These are phyloP conservation scores for Pyrenopolyporus hunteri DNA, from an alignment of 495 filamentous ascomycete genomes.

Conservation along the genomic window DNA sequence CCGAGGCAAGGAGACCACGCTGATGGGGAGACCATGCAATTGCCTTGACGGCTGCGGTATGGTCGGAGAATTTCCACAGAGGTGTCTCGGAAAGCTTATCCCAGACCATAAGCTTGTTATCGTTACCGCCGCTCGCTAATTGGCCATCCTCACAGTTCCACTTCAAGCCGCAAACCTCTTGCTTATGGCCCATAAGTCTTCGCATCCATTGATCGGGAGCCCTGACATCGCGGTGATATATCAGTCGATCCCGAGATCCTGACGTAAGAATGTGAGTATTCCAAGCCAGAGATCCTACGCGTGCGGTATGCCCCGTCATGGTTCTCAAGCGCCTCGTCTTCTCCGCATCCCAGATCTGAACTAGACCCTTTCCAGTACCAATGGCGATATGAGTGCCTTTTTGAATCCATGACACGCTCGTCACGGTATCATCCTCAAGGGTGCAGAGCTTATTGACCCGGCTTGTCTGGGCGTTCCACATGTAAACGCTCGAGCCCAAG, in stretches of 20 bases:
- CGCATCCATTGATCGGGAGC: slow-evolving; percentile 88
- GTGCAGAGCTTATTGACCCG: slow-evolving; percentile 92
- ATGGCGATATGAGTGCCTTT: slow-evolving; percentile 93
- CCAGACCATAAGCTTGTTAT: slow-evolving; percentile 99
- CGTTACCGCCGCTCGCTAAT: slow-evolving; percentile 94
- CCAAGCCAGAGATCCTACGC: slow-evolving; percentile 93
- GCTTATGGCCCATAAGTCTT: slow-evolving; percentile 91
- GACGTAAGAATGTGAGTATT: slow-evolving; percentile 97
- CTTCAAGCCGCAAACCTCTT: slow-evolving; percentile 96
- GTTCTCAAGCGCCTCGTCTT: slow-evolving; percentile 82
- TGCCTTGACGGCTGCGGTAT: slow-evolving; percentile 94
- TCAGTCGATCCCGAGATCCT: slow-evolving; percentile 88
- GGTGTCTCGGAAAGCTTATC: slow-evolving; percentile 88
- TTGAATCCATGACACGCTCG: slow-evolving; percentile 97
- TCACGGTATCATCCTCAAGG: slow-evolving; percentile 89
- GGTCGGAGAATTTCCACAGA: slow-evolving; percentile 88
- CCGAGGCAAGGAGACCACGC: slow-evolving; percentile 88
- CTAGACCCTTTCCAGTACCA: slow-evolving; percentile 88
- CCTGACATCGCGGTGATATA: slow-evolving; percentile 94
- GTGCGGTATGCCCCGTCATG: slow-evolving; percentile 93
- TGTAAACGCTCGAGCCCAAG: slow-evolving; percentile 91
- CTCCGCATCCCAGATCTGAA: slow-evolving; percentile 97
- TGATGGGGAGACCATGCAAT: slow-evolving; percentile 99
- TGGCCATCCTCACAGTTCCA: slow-evolving; percentile 97
- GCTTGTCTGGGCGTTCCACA: slow-evolving; percentile 93